Base-by-base conservation (phyloP, 208 protist genomes). In the Balamuthia mandrillaris region DNA sequence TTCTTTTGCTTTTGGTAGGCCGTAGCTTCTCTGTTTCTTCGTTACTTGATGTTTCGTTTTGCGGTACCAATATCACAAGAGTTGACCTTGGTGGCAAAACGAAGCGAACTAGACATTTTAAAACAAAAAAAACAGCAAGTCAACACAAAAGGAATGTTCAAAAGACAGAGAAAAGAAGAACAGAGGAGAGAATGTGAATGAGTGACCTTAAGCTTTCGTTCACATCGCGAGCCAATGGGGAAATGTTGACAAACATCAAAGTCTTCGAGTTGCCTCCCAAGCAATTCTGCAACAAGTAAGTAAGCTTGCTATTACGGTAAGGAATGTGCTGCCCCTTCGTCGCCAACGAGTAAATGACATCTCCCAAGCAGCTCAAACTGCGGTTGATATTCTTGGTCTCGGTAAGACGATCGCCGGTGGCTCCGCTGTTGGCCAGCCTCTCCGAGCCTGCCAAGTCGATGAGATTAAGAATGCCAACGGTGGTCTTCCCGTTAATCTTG, bases 371-470 rank as follows among this genome's bases (percentile, higher is more conserved):
- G 35, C 56, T 88, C 1, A 97, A 82, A 54, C 75, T 90, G 52
- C 94, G 93, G 85, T 97, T 97, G 87, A 97, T 97, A 29, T 58
- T 54, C 60, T 94, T 81, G 1, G 95, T 95, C 87, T 96, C 95
- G 39, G 93, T 92, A 3, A 95, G 74, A 2, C 87, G 70, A 10
- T 92, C 77, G 7, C 94, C 94, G 10, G 60, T 84, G 1, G 86
- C 87, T 21, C 88, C 86, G 18, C 86, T 91, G 35, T 89, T 82
- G 3, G 54, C 68, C 2, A 96, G 81, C 12, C 94, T 47, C 84
- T 97, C 95, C 9, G 86, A 92, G 10, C 94, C 94, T 3, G 94
- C 94, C 5, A 95, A 85, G 68, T 95, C 93, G 65, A 93, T 87
- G 18, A 95, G 86, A 65, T 91, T 92, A 29, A 93, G 74, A 10